Percentiles rank a stretch among this genome's conserved stretches.
These are phyloP conservation scores for Eutrema heterophyllum DNA, from an alignment of 345 rosid genomes.

Conservation along the genomic window DNA sequence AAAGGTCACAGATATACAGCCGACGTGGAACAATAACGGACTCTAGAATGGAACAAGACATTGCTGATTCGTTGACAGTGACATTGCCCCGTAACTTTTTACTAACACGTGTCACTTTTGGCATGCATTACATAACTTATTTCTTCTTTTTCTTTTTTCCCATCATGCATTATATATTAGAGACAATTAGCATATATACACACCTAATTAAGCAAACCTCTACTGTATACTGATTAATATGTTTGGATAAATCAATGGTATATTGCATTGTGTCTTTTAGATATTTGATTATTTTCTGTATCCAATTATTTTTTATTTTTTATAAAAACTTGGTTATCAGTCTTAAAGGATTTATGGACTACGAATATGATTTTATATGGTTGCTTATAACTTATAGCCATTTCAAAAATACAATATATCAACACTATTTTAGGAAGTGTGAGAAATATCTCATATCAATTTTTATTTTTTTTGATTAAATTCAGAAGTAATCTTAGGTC, in stretches of 20 bases:
- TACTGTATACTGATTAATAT: neutral
- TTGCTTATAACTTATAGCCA: neutral
- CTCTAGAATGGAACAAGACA: constrained; percentile 6
- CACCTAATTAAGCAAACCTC: neutral
- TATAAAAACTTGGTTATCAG: neutral
- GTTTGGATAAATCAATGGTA: too few species aligned
- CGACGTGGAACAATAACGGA: constrained; percentile 14
- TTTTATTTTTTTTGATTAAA: too few species aligned
- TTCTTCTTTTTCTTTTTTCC: neutral
- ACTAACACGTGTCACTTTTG: neutral
- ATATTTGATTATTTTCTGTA: neutral
- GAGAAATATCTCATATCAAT: too few species aligned
- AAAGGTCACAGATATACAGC: neutral
- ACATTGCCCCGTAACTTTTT: neutral
- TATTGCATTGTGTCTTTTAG: too few species aligned
- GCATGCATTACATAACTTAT: neutral
- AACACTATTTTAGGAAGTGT: neutral
- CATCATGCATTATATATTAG: neutral
- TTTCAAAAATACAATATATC: neutral
- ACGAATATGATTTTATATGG: neutral
- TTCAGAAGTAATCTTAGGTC: too few species aligned
- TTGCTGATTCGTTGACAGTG: constrained; percentile 13
- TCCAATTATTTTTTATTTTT: neutral
- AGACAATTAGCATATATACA: too few species aligned
- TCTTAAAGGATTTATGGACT: neutral